A percentile compares a stretch with the other conserved stretches of the same genome.
Evolutionary conservation across 768 basidiomycete species (phyloP).

Genomic region (Mycena capillaripes): DNA sequence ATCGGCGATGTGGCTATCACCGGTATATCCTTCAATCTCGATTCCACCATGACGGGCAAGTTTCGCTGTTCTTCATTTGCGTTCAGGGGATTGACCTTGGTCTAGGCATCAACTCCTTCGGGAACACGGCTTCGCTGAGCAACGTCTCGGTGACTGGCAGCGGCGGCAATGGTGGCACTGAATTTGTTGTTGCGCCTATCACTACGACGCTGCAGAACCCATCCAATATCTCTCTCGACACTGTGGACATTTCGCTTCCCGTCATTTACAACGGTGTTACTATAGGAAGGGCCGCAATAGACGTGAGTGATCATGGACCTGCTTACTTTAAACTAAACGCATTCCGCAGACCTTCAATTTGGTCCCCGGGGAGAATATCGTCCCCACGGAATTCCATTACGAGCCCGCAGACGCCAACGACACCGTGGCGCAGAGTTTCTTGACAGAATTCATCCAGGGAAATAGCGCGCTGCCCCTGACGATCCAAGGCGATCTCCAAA

Average conservation of each 20-base stretch:
- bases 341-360: constrained; percentile 64
- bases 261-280: constrained; percentile 68
- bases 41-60: constrained; percentile 67
- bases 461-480: constrained; percentile 61
- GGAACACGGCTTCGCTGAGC: constrained; percentile 61
- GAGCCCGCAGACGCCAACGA: constrained; percentile 75
- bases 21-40: constrained; percentile 73
- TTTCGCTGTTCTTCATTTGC: background rate
- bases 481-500: constrained; percentile 70
- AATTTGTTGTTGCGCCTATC: constrained; percentile 72
- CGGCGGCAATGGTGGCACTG: constrained; percentile 70
- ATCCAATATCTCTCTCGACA: constrained; percentile 75
- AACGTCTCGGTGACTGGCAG: constrained; percentile 76
- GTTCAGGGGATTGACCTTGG: background rate
- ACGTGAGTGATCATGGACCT: constrained; percentile 53
- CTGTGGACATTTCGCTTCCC: constrained; percentile 69
- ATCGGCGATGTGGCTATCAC: constrained; percentile 78
- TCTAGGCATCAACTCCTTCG: constrained; percentile 73
- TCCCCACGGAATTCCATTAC: constrained; percentile 77
- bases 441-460: constrained; percentile 71
- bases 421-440: constrained; percentile 72
- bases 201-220: constrained; percentile 74
- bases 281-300: constrained; percentile 72
- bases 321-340: constrained; percentile 6
- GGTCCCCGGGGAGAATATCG: constrained; percentile 67